These are phyloP conservation scores for Blastocystis sp. DNA, from an alignment of 352 stramenopile genomes.

Conservation along the genomic window DNA sequence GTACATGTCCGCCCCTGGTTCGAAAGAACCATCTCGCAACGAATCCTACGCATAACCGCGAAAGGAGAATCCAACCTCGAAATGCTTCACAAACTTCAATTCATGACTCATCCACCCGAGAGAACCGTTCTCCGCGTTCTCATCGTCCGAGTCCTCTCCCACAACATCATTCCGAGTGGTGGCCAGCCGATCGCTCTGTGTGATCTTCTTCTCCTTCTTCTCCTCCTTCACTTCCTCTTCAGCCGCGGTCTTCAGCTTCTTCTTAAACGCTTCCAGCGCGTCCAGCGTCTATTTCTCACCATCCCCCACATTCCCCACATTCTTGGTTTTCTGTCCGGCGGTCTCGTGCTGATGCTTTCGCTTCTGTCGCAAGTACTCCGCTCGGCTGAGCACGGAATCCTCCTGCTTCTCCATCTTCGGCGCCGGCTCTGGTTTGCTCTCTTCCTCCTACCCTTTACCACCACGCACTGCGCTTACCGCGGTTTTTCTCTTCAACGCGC, in stretches of 20 bases:
- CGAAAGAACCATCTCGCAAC: conserved; percentile 63
- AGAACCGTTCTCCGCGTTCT: conserved; percentile 17
- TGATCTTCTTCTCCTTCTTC: neutral
- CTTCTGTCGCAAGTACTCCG: neutral
- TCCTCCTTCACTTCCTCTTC: neutral
- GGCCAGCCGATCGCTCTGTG: conserved; percentile 38
- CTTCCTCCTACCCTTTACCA: conserved; percentile 2
- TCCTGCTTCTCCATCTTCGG: neutral
- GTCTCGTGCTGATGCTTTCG: neutral
- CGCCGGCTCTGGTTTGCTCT: neutral
- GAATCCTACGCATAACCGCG: conserved; percentile 65
- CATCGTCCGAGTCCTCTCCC: conserved; percentile 70
- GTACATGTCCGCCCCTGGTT: conserved; percentile 51
- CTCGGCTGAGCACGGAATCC: neutral
- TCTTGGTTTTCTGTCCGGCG: neutral
- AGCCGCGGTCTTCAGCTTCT: conserved; percentile 11
- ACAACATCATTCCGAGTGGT: conserved; percentile 18
- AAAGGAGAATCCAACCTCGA: conserved; percentile 44
- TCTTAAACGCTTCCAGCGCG: conserved; percentile 16
- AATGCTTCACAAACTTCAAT: conserved; percentile 42
- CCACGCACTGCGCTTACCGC: neutral
- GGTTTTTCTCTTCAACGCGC: conserved; percentile 35
- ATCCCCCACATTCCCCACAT: neutral
- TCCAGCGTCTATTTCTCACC: conserved; percentile 30
- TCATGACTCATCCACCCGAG: conserved; percentile 65